Evolutionary conservation across 352 stramenopile species (phyloP).

Genomic region (Phytophthora sp.): DNA sequence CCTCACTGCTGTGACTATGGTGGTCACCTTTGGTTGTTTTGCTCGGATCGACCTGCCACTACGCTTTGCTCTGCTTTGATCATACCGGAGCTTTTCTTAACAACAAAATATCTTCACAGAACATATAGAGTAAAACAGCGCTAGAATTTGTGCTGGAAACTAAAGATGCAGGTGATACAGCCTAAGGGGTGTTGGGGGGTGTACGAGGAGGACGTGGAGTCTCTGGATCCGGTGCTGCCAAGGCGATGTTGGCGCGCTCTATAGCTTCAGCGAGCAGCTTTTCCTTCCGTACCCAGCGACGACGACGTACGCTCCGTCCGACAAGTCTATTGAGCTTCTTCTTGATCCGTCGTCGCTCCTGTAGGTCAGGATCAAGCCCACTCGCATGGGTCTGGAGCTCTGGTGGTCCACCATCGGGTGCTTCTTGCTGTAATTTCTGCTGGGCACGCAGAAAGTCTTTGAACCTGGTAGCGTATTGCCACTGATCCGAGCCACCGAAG

Average conservation of each 20-base stretch:
- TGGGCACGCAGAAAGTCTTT: slow-evolving; percentile 80
- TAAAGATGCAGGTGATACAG: slow-evolving; percentile 36
- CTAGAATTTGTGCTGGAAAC: slow-evolving; percentile 25
- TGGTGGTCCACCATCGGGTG: slow-evolving; percentile 18
- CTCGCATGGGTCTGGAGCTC: slow-evolving; percentile 29
- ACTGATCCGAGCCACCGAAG: slow-evolving; percentile 77
- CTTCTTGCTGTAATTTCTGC: slow-evolving; percentile 47
- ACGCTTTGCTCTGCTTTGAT: slow-evolving; percentile 74
- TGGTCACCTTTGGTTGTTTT: slow-evolving; percentile 89
- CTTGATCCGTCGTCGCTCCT: slow-evolving; percentile 70
- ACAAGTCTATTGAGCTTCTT: slow-evolving; percentile 88
- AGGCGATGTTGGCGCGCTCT: slow-evolving; percentile 38
- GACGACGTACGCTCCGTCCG: slow-evolving; percentile 75
- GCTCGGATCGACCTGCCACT: slow-evolving; percentile 72
- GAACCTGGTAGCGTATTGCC: slow-evolving; percentile 88
- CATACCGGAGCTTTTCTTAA: slow-evolving; percentile 2
- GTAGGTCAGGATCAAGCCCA: slow-evolving; percentile 39
- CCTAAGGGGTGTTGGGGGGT: slow-evolving; percentile 15
- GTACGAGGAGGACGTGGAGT: slow-evolving; percentile 6
- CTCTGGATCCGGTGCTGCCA: slow-evolving; percentile 26
- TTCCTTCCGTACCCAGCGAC: slow-evolving; percentile 81
- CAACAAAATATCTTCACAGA: slow-evolving; percentile 14
- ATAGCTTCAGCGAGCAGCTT: slow-evolving; percentile 61
- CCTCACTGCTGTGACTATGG: slow-evolving; percentile 80
- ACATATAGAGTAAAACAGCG: slow-evolving; percentile 23